phyloP scores from a whole-genome alignment of 768 basidiomycete genomes.

The Xerocomus potaroensis region DNA sequence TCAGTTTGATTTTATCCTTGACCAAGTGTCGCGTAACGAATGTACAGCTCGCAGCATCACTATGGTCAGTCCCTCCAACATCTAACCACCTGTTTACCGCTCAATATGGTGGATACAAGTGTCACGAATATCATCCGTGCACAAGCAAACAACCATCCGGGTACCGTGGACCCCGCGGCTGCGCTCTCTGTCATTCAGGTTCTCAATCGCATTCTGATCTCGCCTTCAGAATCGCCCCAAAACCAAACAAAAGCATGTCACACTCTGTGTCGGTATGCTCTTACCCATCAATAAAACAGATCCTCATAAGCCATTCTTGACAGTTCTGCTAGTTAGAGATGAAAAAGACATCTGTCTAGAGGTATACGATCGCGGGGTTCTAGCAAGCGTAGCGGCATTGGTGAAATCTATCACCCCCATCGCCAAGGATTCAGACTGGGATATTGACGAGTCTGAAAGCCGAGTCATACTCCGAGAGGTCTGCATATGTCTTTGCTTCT shows the following conservation, averaged over 20 bases:
- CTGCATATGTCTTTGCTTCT: conserved; percentile 5
- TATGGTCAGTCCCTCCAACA: conserved; percentile 48
- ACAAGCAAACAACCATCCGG: conserved; percentile 28
- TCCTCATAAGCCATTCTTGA: neutral
- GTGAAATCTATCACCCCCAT: conserved; percentile 52
- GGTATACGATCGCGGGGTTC: conserved; percentile 66
- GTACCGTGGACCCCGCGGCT: conserved; percentile 40
- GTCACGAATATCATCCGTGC: conserved; percentile 62
- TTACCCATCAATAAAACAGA: neutral
- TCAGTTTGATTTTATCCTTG: conserved; percentile 45
- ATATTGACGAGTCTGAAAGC: conserved; percentile 67
- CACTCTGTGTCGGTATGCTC: conserved; percentile 56
- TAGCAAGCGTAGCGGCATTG: conserved; percentile 50
- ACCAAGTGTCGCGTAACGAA: conserved; percentile 57
- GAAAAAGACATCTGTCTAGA: conserved; percentile 60
- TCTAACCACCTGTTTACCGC: neutral
- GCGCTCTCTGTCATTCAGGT: conserved; percentile 66
- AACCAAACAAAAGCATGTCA: conserved; percentile 68
- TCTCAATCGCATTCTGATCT: conserved; percentile 55
- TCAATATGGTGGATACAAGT: conserved; percentile 30
- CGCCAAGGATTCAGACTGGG: conserved; percentile 46
- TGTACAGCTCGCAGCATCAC: conserved; percentile 64
- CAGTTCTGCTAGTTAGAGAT: conserved; percentile 69
- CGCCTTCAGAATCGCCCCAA: conserved; percentile 37
- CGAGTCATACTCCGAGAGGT: conserved; percentile 61